Conservation (phyloP, 805 yeast species). For the Saturnispora halmiae region DNA sequence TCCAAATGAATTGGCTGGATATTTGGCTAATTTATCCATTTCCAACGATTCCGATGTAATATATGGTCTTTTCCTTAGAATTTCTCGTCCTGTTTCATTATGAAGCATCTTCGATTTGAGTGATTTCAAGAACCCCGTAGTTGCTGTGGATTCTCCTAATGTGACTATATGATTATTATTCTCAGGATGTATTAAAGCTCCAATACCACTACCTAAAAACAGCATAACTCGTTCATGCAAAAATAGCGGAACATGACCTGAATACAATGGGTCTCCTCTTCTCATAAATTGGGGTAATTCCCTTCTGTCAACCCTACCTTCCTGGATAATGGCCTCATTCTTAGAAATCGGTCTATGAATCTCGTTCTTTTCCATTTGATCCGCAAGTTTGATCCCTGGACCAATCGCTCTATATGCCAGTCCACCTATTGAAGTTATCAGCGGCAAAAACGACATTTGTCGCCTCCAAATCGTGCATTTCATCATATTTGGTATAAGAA, state of each 20-base stretch:
- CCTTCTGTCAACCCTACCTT: slow-evolving; percentile 10
- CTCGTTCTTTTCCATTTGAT: slow-evolving; percentile 47
- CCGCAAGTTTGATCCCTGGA: slow-evolving; percentile 46
- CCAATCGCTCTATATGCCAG: slow-evolving; percentile 18
- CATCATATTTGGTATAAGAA: neutral
- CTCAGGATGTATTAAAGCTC: slow-evolving; percentile 70
- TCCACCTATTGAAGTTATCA: neutral
- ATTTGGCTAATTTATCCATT: slow-evolving; percentile 44
- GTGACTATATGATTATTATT: slow-evolving; percentile 68
- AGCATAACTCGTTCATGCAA: slow-evolving; percentile 52
- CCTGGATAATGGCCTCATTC: slow-evolving; percentile 21
- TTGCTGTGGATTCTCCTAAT: slow-evolving; percentile 85
- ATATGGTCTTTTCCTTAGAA: slow-evolving; percentile 72
- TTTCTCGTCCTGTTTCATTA: slow-evolving; percentile 67
- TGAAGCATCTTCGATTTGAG: slow-evolving; percentile 67
- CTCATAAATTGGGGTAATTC: slow-evolving; percentile 24
- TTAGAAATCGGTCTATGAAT: slow-evolving; percentile 29
- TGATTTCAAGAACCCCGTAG: slow-evolving; percentile 51
- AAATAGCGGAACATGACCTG: slow-evolving; percentile 73
- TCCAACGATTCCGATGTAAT: slow-evolving; percentile 67
- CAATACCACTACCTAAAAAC: slow-evolving; percentile 65
- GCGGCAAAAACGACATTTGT: neutral
- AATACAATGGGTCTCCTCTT: slow-evolving; percentile 43
- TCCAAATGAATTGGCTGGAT: slow-evolving; percentile 70
- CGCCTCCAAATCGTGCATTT: neutral